Evolutionary conservation across 345 rosid genomes (phyloP).

Genomic region (Sonneratia caseolaris): DNA sequence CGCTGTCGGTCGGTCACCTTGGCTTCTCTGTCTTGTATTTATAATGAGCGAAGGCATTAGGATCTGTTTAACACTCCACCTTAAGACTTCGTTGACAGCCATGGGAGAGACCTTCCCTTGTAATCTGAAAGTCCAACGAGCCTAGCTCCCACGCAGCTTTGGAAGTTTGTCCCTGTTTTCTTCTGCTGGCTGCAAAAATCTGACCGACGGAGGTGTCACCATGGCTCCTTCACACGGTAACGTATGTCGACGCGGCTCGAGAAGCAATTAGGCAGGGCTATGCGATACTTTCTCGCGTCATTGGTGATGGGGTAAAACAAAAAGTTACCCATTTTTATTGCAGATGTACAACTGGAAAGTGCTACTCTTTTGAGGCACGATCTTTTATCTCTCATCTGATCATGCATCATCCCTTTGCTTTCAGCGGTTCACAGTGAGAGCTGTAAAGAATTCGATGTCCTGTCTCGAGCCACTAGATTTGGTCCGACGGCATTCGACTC

Average conservation of each 20-base stretch:
- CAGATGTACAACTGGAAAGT: no score
- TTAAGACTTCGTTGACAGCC: neutral
- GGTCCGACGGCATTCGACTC: neutral
- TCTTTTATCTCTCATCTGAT: no score
- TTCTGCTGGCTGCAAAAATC: neutral
- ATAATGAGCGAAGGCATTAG: neutral
- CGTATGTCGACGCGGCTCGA: no score
- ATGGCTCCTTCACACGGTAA: neutral
- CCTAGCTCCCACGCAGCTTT: neutral
- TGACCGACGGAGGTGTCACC: neutral
- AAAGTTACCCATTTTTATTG: no score
- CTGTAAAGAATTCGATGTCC: neutral
- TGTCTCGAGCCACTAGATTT: neutral
- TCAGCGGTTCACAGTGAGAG: no score
- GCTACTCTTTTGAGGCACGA: no score
- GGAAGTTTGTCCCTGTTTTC: neutral
- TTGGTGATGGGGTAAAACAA: no score
- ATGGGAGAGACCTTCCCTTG: neutral
- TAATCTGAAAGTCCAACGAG: neutral
- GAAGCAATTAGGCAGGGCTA: no score
- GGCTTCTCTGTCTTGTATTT: neutral
- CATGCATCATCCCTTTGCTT: no score
- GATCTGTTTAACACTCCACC: neutral
- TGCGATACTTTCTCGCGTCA: no score
- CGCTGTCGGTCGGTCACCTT: neutral